A percentile compares a stretch with the other conserved stretches of the same genome.
Evolutionary conservation across 2,329 filamentous ascomycete genomes (phyloP).

Genomic region (Neopestalotiopsis clavispora): DNA sequence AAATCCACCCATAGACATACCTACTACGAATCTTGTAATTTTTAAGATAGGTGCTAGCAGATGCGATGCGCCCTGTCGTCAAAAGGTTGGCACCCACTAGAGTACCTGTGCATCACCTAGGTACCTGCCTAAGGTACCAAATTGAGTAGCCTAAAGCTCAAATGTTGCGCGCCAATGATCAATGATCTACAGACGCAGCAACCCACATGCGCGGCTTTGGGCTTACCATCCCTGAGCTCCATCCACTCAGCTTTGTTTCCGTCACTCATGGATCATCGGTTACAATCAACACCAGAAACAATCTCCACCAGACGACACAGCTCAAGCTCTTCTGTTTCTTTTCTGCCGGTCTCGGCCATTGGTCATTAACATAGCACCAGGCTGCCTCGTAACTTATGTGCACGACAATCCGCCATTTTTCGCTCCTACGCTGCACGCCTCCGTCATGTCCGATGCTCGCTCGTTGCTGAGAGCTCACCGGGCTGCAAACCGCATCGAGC

Average conservation of each 20-base stretch:
- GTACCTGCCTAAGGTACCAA: no score
- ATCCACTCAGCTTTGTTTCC: neutral
- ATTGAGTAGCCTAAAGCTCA: no score
- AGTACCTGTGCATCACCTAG: no score
- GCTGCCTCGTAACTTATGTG: neutral
- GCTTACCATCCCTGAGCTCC: neutral
- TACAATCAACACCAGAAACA: neutral
- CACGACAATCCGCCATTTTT: neutral
- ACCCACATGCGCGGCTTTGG: neutral
- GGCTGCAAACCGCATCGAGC: constrained; percentile 72
- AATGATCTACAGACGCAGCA: neutral
- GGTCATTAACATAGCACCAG: neutral
- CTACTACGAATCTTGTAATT: no score
- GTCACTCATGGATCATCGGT: neutral
- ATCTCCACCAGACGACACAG: neutral
- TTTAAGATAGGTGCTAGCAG: no score
- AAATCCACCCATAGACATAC: no score
- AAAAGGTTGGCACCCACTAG: no score
- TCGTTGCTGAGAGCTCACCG: constrained; percentile 80
- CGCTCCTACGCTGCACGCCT: neutral
- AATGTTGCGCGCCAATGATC: neutral
- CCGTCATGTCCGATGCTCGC: constrained; percentile 76
- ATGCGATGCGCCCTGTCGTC: no score
- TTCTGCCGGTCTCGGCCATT: neutral
- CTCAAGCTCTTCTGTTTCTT: neutral